Evolutionary conservation across 352 stramenopile genomes (phyloP).

Genomic region (Phytopythium cucurbitacearum): DNA sequence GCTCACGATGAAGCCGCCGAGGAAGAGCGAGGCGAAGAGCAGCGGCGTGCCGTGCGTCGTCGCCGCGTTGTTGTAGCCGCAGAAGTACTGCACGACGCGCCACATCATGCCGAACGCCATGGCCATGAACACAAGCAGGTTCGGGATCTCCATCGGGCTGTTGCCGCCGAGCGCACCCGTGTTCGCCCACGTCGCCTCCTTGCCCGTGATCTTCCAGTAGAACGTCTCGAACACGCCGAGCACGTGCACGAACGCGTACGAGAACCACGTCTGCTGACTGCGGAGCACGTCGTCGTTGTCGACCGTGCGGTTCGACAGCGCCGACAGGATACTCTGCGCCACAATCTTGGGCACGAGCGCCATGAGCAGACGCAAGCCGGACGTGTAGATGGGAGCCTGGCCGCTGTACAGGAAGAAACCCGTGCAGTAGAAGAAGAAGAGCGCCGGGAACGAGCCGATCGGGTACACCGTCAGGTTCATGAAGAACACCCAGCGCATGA

Average conservation of each 20-base stretch:
- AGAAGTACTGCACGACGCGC: constrained; percentile 60
- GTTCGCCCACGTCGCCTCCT: constrained; percentile 65
- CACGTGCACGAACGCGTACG: constrained; percentile 70
- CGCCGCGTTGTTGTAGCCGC: constrained; percentile 63
- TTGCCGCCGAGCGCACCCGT: constrained; percentile 57
- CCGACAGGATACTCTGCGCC: constrained; percentile 58
- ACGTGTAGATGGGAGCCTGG: constrained; percentile 69
- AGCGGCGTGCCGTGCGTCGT: constrained; percentile 61
- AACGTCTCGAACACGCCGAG: constrained; percentile 69
- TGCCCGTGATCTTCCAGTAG: constrained; percentile 77
- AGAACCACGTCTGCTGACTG: constrained; percentile 77
- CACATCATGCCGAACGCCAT: constrained; percentile 68
- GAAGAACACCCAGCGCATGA: constrained; percentile 80
- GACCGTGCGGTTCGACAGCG: constrained; percentile 65
- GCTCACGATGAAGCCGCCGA: constrained; percentile 51
- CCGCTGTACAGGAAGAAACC: constrained; percentile 73
- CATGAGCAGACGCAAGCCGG: constrained; percentile 57
- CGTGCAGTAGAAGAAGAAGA: constrained; percentile 79
- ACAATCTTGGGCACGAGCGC: constrained; percentile 74
- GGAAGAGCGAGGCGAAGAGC: constrained; percentile 59
- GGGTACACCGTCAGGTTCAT: constrained; percentile 78
- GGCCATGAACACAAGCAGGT: constrained; percentile 58
- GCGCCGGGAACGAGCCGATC: constrained; percentile 64
- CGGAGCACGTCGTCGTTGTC: constrained; percentile 72
- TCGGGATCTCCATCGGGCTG: constrained; percentile 64